These are phyloP conservation scores for Aspergillus awamori DNA, from an alignment of 2,329 filamentous ascomycete genomes.

Conservation along the genomic window DNA sequence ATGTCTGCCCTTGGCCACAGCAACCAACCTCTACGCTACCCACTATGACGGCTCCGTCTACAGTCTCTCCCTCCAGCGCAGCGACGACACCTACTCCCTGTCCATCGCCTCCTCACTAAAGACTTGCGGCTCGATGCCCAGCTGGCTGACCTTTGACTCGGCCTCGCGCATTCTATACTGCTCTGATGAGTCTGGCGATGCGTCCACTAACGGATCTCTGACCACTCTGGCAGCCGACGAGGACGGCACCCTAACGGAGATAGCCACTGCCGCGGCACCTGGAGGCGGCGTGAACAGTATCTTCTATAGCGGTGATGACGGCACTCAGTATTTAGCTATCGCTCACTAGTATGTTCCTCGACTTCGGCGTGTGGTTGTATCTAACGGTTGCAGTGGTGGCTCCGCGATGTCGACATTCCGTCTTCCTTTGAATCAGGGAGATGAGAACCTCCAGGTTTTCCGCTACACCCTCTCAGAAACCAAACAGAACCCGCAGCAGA, in stretches of 20 bases:
- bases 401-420: conserved; percentile 38
- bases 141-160: conserved; percentile 40
- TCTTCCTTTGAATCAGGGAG: conserved; percentile 28
- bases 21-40: conserved; percentile 39
- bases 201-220: conserved; percentile 33
- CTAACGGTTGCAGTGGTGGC: conserved; percentile 27
- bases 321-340: conserved; percentile 36
- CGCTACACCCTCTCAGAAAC: conserved; percentile 42
- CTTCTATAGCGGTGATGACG: conserved; percentile 31
- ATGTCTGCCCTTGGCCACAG: conserved; percentile 12
- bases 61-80: conserved; percentile 32
- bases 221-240: conserved; percentile 26
- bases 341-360: conserved; percentile 40
- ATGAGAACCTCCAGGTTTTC: conserved; percentile 41
- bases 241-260: conserved; percentile 26
- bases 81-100: conserved; percentile 28
- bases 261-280: conserved; percentile 26
- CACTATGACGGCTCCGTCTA: conserved; percentile 44
- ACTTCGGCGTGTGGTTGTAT: too few relatives aligned
- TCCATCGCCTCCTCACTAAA: conserved; percentile 27
- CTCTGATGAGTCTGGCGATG: conserved; percentile 36
- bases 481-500: conserved; percentile 48
- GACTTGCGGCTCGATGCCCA: conserved; percentile 40
- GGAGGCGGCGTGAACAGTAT: conserved; percentile 39
- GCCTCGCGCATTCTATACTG: conserved; percentile 36